phyloP scores from a whole-genome alignment of 2,329 filamentous ascomycete species.

The Celoporthe dispersa region DNA sequence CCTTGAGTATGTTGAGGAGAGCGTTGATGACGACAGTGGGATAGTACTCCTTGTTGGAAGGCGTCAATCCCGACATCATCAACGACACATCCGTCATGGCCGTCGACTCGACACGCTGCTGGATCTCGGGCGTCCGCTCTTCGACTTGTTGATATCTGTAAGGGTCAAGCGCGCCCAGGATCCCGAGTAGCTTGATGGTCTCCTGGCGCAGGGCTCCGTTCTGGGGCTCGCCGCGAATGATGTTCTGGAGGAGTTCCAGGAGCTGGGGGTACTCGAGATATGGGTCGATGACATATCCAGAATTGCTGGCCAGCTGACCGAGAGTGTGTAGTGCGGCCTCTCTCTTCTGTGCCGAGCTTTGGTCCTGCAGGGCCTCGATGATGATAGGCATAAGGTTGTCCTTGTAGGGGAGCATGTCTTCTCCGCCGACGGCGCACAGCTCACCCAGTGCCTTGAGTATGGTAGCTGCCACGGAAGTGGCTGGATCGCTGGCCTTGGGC shows the following conservation, averaged over 20 bases:
- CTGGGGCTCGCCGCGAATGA: conserved; percentile 87
- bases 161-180: conserved; percentile 90
- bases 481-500: conserved; percentile 85
- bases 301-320: conserved; percentile 91
- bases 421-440: conserved; percentile 88
- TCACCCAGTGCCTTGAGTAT: conserved; percentile 96
- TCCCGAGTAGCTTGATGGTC: conserved; percentile 95
- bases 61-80: conserved; percentile 96
- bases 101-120: conserved; percentile 65
- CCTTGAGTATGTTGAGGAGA: conserved; percentile 87
- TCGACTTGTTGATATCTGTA: conserved; percentile 97
- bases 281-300: conserved; percentile 95
- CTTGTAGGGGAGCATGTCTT: conserved; percentile 92
- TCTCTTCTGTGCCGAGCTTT: conserved; percentile 86
- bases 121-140: conserved; percentile 82
- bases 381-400: conserved; percentile 93
- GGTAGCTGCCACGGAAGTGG: conserved; percentile 87
- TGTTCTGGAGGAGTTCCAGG: conserved; percentile 88
- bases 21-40: conserved; percentile 98
- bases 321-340: conserved; percentile 90
- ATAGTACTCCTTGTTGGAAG: conserved; percentile 97
- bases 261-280: conserved; percentile 95
- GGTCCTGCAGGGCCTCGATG: conserved; percentile 89
- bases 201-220: conserved; percentile 85
- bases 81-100: conserved; percentile 90